Evolutionary conservation across 2,329 filamentous ascomycete genomes (phyloP), one percentile per base, ranked within the genome.

Genomic region (Xylaria polymorpha): DNA sequence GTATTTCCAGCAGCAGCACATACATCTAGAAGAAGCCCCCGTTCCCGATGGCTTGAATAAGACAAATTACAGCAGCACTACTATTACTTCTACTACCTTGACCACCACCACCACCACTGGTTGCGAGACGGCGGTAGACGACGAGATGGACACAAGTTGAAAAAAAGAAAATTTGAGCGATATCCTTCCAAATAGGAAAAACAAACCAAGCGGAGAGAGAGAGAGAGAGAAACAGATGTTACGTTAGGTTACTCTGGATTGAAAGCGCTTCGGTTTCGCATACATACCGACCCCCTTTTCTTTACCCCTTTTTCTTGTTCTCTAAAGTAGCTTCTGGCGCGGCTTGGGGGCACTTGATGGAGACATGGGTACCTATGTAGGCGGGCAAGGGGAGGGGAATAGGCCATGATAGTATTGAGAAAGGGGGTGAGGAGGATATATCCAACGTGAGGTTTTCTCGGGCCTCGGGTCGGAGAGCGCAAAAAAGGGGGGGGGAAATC

Each of bases 1-100:
- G 25, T 14, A 22, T n/a, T 37, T 56, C 35, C 35, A n/a, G 7
- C 78, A 79, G 56, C 73, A 70, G 14, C 74, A 77, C 68, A 72
- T 74, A 44, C 69, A 62, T 25, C 51, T 79, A 50, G 72, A 74
- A 58, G 73, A 74, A 58, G 72, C 71, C 20, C n/a, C 29, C 20
- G 57, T 48, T 12, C 53, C 48, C 5, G 51, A 41, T 25, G 35
- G 41, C 32, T 20, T 55, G 35, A 65, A 46, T 12, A 71, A 41
- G 25, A 57, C 62, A 35, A 61, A 51, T 55, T 46, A 39, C 53
- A 58, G 56, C 43, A 59, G 50, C 46, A 61, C 20, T 6, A 61
- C 58, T 5, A 48, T 37, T 41, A 63, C 44, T 5, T 61, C 58
- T 41, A 63, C 44, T 5, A 63, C 58, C 18, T 25, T 39, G 5